phyloP scores from a whole-genome alignment of 2,329 filamentous ascomycete species.

The Colletotrichum navitas region DNA sequence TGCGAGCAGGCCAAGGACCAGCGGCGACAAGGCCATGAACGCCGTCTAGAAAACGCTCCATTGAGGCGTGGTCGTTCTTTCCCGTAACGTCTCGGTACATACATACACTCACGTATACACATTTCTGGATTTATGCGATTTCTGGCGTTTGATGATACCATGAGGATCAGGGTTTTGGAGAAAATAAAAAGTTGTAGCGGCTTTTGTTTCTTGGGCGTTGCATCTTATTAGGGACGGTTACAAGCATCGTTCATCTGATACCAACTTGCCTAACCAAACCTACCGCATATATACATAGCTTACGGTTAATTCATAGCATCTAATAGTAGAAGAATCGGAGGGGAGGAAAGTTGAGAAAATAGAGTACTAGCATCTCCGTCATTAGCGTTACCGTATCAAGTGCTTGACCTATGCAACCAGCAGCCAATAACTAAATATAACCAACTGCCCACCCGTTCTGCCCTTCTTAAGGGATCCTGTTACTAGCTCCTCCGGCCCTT shows the following conservation, averaged over 20 bases:
- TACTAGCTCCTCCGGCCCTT: background rate
- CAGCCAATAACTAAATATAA: background rate
- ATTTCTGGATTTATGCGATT: slow-evolving; percentile 8
- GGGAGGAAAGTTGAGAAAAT: background rate
- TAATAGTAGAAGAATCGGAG: background rate
- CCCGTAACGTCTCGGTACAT: background rate
- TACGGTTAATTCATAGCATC: slow-evolving; percentile 7
- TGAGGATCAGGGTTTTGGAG: background rate
- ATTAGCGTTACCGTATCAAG: background rate
- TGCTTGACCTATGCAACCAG: too few species aligned
- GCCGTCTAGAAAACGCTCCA: slow-evolving; percentile 39
- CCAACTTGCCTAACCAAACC: slow-evolving; percentile 14
- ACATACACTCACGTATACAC: background rate
- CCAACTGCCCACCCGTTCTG: too few species aligned
- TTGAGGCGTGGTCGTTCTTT: background rate
- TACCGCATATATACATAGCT: background rate
- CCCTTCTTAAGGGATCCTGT: too few species aligned
- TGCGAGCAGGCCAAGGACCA: slow-evolving; percentile 51
- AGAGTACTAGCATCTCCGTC: background rate
- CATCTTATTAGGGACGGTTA: background rate
- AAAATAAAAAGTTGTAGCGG: background rate
- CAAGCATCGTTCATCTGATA: slow-evolving; percentile 19
- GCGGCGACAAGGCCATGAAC: slow-evolving; percentile 46
- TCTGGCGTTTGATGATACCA: slow-evolving; percentile 16
- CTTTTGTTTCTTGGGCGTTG: slow-evolving; percentile 1